phyloP scores from a whole-genome alignment of 331 rosid genomes.

The Pyrus hybrid region DNA sequence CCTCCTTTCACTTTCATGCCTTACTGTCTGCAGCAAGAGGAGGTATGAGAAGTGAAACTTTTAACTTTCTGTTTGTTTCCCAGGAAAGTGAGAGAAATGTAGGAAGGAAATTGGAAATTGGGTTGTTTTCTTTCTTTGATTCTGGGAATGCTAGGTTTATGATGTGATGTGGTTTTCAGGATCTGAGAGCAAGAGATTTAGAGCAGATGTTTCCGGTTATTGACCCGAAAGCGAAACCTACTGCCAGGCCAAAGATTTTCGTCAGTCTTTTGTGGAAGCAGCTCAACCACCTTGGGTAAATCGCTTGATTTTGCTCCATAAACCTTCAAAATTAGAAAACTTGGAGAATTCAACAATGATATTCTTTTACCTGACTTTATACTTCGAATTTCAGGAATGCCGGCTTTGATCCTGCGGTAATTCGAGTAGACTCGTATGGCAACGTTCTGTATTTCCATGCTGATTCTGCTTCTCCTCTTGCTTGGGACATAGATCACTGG shows the following conservation, averaged over 20 bases:
- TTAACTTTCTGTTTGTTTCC: background rate
- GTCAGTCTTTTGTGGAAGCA: conserved; percentile 85
- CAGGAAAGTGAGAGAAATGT: background rate
- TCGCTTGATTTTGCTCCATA: conserved; percentile 9
- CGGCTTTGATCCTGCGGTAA: conserved; percentile 88
- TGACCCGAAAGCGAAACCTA: conserved; percentile 67
- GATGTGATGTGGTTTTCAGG: conserved; percentile 26
- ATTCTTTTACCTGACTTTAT: background rate
- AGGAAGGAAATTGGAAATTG: background rate
- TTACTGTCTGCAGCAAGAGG: conserved; percentile 50
- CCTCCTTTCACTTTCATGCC: conserved; percentile 87
- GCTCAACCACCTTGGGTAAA: conserved; percentile 86
- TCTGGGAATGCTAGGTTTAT: background rate
- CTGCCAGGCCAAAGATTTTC: conserved; percentile 70
- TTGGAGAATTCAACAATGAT: background rate
- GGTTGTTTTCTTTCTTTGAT: background rate
- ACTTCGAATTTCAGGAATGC: conserved; percentile 61
- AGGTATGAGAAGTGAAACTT: conserved; percentile 34
- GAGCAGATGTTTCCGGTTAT: conserved; percentile 65
- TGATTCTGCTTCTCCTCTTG: conserved; percentile 88
- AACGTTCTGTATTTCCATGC: conserved; percentile 90
- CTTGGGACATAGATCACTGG: conserved; percentile 99
- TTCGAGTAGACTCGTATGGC: conserved; percentile 82
- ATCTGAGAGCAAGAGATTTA: conserved; percentile 34
- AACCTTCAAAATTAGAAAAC: background rate